Conservation (phyloP, 352 stramenopile genomes). For the Ophiocytium majus region DNA sequence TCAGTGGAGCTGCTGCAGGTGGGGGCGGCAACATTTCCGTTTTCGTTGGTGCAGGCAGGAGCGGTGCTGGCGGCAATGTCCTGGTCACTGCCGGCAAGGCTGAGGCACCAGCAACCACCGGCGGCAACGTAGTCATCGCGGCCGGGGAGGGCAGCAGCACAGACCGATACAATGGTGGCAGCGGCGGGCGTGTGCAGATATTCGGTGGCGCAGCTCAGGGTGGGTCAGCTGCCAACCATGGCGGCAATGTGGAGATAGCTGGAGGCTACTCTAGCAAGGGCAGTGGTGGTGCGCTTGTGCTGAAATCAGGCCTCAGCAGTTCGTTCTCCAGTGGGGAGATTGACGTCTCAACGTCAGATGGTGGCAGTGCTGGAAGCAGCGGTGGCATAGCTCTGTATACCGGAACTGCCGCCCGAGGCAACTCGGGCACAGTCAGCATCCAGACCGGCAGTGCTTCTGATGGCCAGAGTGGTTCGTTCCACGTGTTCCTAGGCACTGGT, state of each 20-base stretch:
- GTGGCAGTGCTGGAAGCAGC: constrained; percentile 47
- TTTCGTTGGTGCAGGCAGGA: constrained; percentile 60
- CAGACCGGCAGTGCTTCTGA: constrained; percentile 37
- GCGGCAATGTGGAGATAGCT: constrained; percentile 70
- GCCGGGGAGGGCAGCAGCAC: constrained; percentile 68
- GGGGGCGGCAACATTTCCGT: constrained; percentile 60
- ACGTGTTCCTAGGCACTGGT: constrained; percentile 50
- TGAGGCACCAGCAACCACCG: constrained; percentile 59
- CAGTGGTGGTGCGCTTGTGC: constrained; percentile 51
- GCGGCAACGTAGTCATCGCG: constrained; percentile 71
- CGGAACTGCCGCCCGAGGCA: constrained; percentile 41
- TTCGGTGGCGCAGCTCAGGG: constrained; percentile 75
- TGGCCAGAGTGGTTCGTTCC: constrained; percentile 51
- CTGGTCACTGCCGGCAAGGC: constrained; percentile 67
- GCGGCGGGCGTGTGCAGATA: constrained; percentile 76
- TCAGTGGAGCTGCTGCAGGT: constrained; percentile 57
- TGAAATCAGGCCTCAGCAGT: constrained; percentile 54
- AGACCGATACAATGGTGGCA: constrained; percentile 71
- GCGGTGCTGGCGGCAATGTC: constrained; percentile 62
- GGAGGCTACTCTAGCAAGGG: constrained; percentile 62
- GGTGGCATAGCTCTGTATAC: constrained; percentile 39
- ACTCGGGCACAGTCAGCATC: constrained; percentile 48
- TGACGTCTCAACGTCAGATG: constrained; percentile 61
- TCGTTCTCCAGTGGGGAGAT: constrained; percentile 59
- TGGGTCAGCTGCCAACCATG: constrained; percentile 64